Conservation (phyloP, 2,329 filamentous ascomycete genomes). For the Elsinoe perseae region DNA sequence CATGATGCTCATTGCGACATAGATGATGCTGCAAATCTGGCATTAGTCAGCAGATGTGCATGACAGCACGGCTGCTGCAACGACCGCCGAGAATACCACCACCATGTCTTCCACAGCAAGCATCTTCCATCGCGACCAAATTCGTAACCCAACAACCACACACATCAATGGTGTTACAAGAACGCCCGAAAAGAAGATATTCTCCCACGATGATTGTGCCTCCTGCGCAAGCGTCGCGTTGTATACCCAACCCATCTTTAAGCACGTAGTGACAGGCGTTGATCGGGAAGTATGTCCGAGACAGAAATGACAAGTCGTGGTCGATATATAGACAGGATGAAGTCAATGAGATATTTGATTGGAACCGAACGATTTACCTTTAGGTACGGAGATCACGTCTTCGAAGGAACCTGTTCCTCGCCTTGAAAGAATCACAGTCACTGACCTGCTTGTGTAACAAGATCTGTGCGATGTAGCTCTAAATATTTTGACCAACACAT, state of each 20-base stretch:
- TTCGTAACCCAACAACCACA: neutral
- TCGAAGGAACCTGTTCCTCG: too few relatives aligned
- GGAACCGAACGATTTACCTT: too few relatives aligned
- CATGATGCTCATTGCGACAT: conserved; percentile 7
- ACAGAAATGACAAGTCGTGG: neutral
- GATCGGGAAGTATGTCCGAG: neutral
- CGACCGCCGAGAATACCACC: conserved; percentile 7
- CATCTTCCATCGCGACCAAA: neutral
- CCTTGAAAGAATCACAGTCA: too few relatives aligned
- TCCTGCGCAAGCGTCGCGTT: neutral
- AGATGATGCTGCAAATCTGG: conserved; percentile 3
- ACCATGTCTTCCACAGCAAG: neutral
- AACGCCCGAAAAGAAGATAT: neutral
- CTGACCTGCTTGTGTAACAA: too few relatives aligned
- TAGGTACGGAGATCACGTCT: too few relatives aligned
- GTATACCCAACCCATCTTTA: neutral
- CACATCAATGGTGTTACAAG: conserved; percentile 2
- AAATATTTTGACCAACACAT: too few relatives aligned
- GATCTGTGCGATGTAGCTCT: too few relatives aligned
- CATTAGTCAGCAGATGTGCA: neutral
- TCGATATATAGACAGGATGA: too few relatives aligned
- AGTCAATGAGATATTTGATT: too few relatives aligned
- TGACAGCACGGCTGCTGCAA: too few relatives aligned
- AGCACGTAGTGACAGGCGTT: neutral
- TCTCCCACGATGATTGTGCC: conserved; percentile 5